Evolutionary conservation across 208 protist species (phyloP), one percentile per base, ranked within the genome.

Genomic region (Leishmania braziliensis): DNA sequence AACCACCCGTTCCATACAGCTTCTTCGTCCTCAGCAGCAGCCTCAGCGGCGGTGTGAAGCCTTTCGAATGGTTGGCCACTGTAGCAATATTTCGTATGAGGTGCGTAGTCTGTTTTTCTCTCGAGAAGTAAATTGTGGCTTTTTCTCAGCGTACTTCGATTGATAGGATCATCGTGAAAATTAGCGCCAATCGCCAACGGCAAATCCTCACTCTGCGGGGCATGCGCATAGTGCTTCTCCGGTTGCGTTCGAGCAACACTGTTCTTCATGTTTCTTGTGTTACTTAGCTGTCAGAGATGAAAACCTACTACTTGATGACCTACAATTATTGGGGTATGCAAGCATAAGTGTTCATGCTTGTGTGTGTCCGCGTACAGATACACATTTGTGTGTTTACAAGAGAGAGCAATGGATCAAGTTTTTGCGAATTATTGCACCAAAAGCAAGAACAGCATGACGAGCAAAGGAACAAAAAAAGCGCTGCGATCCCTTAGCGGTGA

Each of bases 91-190:
- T 95, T 85, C 20, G 94, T 96, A 81, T 95, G 92, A 10, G 95
- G 94, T 29, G 92, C 91, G 58, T 93, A 80, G 65, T 96, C 88
- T 5, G 80, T 75, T 81, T 90, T 89, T 14, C 76, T 62, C 20
- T 91, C 86, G 29, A 95, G 83, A 18, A 91, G 74, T 3, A 97
- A 84, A n/a, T 82, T 95, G 86, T 98, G 95, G 77, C 91, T 92
- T 78, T 96, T 98, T 23, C 94, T 86, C 26, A 91, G 79, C 6
- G 92, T 94, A 60, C 89, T 91, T 51, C 93, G 84, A 70, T 90
- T 96, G 71, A 98, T 89, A 2, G 95, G 95, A 80, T 98, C 95
- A 66, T 98, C 95, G 68, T 98, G 94, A 88, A 98, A 98, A 82
- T 97, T 95, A 3, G 88, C 90, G 5, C 95, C 95, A 39, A 97